Conservation (phyloP, 345 rosid species). For the Capsella bursapastoris region DNA sequence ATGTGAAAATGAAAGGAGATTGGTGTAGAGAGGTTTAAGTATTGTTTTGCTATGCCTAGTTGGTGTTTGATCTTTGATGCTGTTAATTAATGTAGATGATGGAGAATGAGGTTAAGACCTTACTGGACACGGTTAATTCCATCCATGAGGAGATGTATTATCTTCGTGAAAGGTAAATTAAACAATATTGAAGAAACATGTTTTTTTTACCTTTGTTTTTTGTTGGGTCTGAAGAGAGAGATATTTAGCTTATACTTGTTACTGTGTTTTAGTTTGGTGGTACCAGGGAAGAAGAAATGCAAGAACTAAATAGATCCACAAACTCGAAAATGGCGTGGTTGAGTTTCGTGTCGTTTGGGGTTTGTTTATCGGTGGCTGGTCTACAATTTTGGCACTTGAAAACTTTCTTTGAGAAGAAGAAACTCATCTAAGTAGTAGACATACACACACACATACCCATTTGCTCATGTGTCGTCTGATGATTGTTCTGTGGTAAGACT, state of each 20-base stretch:
- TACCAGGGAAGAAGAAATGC: conserved; percentile 35
- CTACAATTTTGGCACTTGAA: conserved; percentile 41
- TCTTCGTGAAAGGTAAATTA: conserved; percentile 75
- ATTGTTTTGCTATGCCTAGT: background rate
- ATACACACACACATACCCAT: conserved; percentile 8
- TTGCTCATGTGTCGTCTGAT: background rate
- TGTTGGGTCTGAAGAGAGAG: conserved; percentile 10
- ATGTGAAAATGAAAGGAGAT: conserved; percentile 9
- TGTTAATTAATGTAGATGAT: conserved; percentile 52
- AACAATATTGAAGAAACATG: background rate
- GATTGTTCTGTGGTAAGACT: background rate
- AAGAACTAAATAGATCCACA: conserved; percentile 35
- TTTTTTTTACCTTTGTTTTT: background rate
- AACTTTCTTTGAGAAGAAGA: conserved; percentile 39
- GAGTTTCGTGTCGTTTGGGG: conserved; percentile 20
- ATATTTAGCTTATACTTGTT: conserved; percentile 5
- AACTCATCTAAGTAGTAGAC: conserved; percentile 32
- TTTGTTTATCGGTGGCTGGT: conserved; percentile 43
- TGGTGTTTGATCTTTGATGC: conserved; percentile 29
- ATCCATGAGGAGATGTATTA: conserved; percentile 82
- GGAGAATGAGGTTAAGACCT: conserved; percentile 72
- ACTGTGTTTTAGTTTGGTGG: background rate
- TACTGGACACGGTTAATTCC: conserved; percentile 59
- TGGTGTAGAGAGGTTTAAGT: background rate
- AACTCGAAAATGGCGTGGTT: conserved; percentile 42